These are phyloP conservation scores for Cornus florida DNA, from an alignment of 148 eudicot species.

Conservation along the genomic window DNA sequence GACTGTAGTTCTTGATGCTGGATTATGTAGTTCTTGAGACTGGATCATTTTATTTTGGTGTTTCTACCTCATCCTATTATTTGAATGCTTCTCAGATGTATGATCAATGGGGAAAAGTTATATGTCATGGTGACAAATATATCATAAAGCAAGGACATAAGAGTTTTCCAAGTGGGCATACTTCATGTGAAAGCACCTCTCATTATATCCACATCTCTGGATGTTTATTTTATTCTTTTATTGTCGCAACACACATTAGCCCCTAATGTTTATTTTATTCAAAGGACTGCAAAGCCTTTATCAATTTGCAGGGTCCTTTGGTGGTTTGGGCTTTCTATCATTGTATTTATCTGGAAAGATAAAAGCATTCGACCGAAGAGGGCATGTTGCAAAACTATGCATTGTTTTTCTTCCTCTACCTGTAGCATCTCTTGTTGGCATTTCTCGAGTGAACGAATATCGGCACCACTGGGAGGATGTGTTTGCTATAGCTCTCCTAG, in stretches of 20 bases:
- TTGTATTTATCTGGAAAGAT: conserved; percentile 48
- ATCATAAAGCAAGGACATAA: too few species aligned
- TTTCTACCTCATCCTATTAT: too few species aligned
- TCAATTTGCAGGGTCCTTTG: conserved; percentile 35
- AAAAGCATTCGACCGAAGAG: conserved; percentile 40
- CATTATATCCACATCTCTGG: background rate
- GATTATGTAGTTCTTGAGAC: background rate
- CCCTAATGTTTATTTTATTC: too few species aligned
- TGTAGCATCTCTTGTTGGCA: conserved; percentile 38
- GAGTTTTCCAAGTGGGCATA: too few species aligned
- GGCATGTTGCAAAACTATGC: conserved; percentile 45
- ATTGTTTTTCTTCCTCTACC: conserved; percentile 41
- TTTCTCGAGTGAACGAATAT: conserved; percentile 50
- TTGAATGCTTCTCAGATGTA: conserved; percentile 21
- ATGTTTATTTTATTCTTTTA: background rate
- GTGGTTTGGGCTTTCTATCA: conserved; percentile 48
- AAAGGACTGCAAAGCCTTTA: too few species aligned
- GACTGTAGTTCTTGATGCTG: background rate
- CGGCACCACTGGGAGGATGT: conserved; percentile 58
- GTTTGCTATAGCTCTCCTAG: conserved; percentile 44
- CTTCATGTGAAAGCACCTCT: too few species aligned
- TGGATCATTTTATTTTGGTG: background rate
- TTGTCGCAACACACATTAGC: too few species aligned
- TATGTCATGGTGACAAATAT: conserved; percentile 33
- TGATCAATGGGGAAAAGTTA: conserved; percentile 39